phyloP scores from a whole-genome alignment of 495 filamentous ascomycete species.

The Bryoglossum gracile region DNA sequence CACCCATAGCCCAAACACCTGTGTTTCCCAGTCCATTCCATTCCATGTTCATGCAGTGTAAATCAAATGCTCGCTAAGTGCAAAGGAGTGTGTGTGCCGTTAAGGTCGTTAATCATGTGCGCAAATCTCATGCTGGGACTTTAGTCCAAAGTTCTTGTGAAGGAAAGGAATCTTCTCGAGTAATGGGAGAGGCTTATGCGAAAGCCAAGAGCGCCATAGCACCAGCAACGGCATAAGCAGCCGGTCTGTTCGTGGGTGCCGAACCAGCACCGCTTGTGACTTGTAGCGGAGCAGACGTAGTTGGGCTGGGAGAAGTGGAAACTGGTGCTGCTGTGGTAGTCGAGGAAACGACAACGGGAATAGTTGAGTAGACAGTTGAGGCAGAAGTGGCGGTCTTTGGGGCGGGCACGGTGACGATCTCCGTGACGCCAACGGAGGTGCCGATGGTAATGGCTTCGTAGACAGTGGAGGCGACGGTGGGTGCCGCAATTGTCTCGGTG shows the following conservation, averaged over 20 bases:
- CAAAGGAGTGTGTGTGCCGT: constrained; percentile 10
- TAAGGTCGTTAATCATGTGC: constrained; percentile 5
- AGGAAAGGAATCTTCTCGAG: neutral
- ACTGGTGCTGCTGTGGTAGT: neutral
- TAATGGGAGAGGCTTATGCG: constrained; percentile 1
- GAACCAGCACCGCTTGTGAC: constrained; percentile 1
- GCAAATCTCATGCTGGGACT: neutral
- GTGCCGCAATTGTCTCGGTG: constrained; percentile 16
- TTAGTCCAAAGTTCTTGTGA: neutral
- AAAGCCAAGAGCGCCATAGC: constrained; percentile 19
- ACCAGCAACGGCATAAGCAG: constrained; percentile 18
- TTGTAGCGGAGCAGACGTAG: constrained; percentile 12
- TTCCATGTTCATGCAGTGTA: neutral
- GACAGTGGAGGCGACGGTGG: constrained; percentile 19
- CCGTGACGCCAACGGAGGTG: constrained; percentile 5
- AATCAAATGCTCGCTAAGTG: neutral
- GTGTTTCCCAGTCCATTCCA: too few relatives aligned
- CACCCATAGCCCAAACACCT: too few relatives aligned
- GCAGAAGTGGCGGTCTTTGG: constrained; percentile 14
- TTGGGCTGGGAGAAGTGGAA: neutral
- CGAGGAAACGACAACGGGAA: neutral
- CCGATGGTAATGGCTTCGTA: constrained; percentile 14
- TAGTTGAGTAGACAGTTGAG: constrained; percentile 3
- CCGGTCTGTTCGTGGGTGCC: constrained; percentile 13
- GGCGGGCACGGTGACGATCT: constrained; percentile 16